A percentile compares a stretch with the other conserved stretches of the same genome.
Evolutionary conservation across 2,329 filamentous ascomycete genomes (phyloP).

Genomic region (Macrophomina phaseolina): DNA sequence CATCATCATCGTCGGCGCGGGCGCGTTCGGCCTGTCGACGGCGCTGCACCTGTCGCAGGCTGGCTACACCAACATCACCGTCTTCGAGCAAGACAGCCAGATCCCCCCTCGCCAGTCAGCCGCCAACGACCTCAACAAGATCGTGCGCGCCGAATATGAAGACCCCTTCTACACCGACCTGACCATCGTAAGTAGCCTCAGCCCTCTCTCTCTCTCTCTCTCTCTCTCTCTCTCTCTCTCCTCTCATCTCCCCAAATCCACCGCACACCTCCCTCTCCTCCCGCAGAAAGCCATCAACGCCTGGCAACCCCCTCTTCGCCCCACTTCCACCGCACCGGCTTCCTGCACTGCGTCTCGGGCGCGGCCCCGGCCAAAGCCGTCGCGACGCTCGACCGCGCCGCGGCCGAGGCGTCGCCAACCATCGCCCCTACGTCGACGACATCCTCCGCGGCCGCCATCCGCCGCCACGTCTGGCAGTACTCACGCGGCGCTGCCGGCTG

Average conservation of each 20-base stretch:
- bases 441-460: constrained; percentile 46
- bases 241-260: neutral
- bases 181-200: constrained; percentile 50
- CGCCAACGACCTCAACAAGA: constrained; percentile 67
- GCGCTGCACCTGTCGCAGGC: constrained; percentile 38
- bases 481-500: constrained; percentile 55
- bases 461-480: constrained; percentile 54
- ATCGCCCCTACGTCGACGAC: constrained; percentile 49
- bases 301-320: constrained; percentile 59
- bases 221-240: neutral
- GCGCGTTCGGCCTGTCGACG: constrained; percentile 42
- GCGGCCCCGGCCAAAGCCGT: constrained; percentile 56
- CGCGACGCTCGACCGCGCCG: constrained; percentile 52
- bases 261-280: neutral
- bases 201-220: neutral
- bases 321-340: constrained; percentile 61
- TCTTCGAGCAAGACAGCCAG: constrained; percentile 40
- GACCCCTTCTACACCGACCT: constrained; percentile 63
- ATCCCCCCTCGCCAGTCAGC: constrained; percentile 60
- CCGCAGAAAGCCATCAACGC: constrained; percentile 56
- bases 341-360: constrained; percentile 58
- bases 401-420: constrained; percentile 48
- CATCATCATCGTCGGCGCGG: constrained; percentile 39
- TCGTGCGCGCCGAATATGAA: constrained; percentile 64
- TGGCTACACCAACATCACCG: constrained; percentile 38